A percentile compares a stretch with the other conserved stretches of the same genome.
Evolutionary conservation across 495 filamentous ascomycete species (phyloP).

Genomic region (Hypoxylon subgilvum): DNA sequence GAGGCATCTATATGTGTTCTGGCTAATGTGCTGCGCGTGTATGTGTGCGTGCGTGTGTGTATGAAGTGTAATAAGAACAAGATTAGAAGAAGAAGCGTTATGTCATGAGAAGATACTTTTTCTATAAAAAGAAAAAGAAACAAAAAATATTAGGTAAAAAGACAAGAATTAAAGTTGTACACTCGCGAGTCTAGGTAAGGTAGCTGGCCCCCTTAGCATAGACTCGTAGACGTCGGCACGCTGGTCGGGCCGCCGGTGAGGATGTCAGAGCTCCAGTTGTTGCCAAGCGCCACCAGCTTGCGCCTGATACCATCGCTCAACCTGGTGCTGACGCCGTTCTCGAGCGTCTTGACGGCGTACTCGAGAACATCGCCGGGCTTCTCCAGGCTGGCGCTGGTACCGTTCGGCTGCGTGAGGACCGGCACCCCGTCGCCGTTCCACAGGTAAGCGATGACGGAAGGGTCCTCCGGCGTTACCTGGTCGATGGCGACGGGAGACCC

Average conservation of each 20-base stretch:
- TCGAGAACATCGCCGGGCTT: conserved; percentile 50
- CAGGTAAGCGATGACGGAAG: conserved; percentile 45
- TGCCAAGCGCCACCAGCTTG: conserved; percentile 48
- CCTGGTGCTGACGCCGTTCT: conserved; percentile 48
- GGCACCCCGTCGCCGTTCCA: conserved; percentile 48
- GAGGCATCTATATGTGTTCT: too few species aligned
- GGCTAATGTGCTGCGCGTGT: too few species aligned
- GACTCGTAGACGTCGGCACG: neutral
- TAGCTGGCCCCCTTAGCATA: conserved; percentile 15
- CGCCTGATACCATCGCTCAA: conserved; percentile 55
- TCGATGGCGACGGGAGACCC: conserved; percentile 46
- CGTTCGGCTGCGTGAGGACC: conserved; percentile 44
- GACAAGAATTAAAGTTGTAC: neutral
- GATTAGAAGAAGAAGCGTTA: conserved; percentile 2
- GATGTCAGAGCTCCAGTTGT: conserved; percentile 41
- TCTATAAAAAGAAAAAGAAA: neutral
- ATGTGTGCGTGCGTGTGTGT: neutral
- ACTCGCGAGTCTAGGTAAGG: neutral
- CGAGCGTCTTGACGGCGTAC: conserved; percentile 53
- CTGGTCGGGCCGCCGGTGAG: conserved; percentile 1
- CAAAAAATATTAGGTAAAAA: neutral
- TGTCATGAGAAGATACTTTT: neutral
- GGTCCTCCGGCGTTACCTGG: conserved; percentile 47
- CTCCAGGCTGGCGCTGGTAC: conserved; percentile 40
- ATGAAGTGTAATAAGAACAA: neutral